A percentile compares a stretch with the other conserved stretches of the same genome.
Conservation (phyloP, 805 yeast species). For the Ogataea methylovora region DNA sequence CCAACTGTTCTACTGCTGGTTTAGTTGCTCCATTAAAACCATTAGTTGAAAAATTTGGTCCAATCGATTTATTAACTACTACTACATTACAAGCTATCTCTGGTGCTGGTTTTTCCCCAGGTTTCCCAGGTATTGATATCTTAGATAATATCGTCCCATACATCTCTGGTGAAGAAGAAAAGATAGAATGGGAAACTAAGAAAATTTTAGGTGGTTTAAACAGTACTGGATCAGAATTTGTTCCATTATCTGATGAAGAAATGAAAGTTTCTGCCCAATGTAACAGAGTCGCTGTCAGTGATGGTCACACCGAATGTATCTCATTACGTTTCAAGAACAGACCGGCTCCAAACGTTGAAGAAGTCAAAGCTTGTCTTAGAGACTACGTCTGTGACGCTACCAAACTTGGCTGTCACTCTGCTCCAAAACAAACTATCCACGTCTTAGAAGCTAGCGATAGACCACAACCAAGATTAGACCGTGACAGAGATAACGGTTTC, state of each 20-base stretch:
- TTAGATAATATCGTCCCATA: constrained; percentile 92
- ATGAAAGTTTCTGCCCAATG: constrained; percentile 92
- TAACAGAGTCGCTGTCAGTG: constrained; percentile 93
- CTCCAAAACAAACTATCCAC: constrained; percentile 88
- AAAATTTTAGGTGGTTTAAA: constrained; percentile 76
- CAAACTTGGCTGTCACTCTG: constrained; percentile 76
- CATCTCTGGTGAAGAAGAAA: constrained; percentile 96
- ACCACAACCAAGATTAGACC: constrained; percentile 96
- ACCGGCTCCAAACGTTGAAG: constrained; percentile 80
- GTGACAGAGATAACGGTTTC: constrained; percentile 90
- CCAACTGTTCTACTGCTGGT: constrained; percentile 98
- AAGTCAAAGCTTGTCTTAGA: constrained; percentile 61
- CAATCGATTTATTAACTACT: constrained; percentile 76
- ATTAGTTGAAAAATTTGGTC: constrained; percentile 84
- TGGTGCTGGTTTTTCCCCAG: constrained; percentile 98
- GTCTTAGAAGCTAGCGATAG: constrained; percentile 87
- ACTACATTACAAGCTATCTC: constrained; percentile 96
- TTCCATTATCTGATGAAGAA: constrained; percentile 55
- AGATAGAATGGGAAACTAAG: constrained; percentile 97
- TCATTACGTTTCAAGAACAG: constrained; percentile 73
- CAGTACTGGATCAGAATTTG: constrained; percentile 44
- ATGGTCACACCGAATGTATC: constrained; percentile 96
- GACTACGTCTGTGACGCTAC: constrained; percentile 81
- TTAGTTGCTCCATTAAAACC: constrained; percentile 95
- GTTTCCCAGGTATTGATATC: constrained; percentile 91